Evolutionary conservation across 495 filamentous ascomycete species (phyloP), one percentile per base, ranked within the genome.

Genomic region (Entonaema liquescens): DNA sequence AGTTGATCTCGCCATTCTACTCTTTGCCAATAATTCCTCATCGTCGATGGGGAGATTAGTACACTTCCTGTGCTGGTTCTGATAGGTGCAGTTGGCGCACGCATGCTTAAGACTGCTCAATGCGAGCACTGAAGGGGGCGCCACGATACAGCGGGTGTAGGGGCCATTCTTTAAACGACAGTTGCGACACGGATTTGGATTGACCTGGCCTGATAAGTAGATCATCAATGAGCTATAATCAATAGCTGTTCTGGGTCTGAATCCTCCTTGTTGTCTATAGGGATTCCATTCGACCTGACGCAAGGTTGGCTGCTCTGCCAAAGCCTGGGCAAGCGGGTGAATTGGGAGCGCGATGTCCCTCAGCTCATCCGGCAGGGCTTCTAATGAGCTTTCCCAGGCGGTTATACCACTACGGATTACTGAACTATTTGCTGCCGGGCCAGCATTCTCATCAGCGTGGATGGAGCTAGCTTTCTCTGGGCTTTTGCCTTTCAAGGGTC

Each of bases 31-130:
- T 26, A 65, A 54, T 29, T 74, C 67, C 49, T 74, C 58, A 13
- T 71, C 58, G 3, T 67, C 12, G 19, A 74, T 74, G 6, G 74
- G 71, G 0, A 61, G 60, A 36, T 74, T 74, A 13, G 70, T 68
- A 59, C 71, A 76, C 47, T 69, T 71, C 25, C 33, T 71, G 28
- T 76, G 63, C 50, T 72, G 71, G 11, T 65, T 70, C 31, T 76
- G 74, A 29, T 76, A 76, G 2, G 68, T 74, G 62, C 74, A 76
- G 28, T 76, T 76, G 5, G 74, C 74, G 23, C 74, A 76, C 12
- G 66, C 72, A 38, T 76, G 74, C 53, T 40, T 57, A 0, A 76
- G n/a, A 13, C 26, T 62, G 35, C 65, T 70, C 25, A 59, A 19
- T 1, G 68, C 68, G 8, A 74, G 40, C 23, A 76, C 72, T 0